A percentile compares a stretch with the other conserved stretches of the same genome.
phyloP scores from a whole-genome alignment of 2,329 filamentous ascomycete species.

The Magnaporthiopsis poae region DNA sequence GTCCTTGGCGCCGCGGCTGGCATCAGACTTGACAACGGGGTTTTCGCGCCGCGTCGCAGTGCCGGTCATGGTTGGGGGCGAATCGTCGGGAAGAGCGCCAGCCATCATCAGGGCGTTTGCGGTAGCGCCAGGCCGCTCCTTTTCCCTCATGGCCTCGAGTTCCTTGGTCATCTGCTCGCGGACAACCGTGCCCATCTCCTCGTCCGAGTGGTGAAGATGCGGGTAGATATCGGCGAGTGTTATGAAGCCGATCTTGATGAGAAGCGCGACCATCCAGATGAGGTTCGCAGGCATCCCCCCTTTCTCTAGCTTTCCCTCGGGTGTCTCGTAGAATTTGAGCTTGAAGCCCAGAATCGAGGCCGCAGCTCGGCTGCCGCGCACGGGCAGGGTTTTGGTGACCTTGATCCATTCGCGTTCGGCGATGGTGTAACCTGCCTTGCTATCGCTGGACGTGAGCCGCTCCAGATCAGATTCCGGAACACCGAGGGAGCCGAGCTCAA shows the following conservation, averaged over 20 bases:
- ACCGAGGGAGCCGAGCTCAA: conserved; percentile 69
- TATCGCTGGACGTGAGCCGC: conserved; percentile 29
- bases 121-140: conserved; percentile 58
- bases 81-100: conserved; percentile 78
- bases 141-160: conserved; percentile 66
- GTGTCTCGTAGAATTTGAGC: conserved; percentile 75
- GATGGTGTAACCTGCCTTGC: conserved; percentile 45
- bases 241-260: conserved; percentile 96
- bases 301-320: conserved; percentile 54
- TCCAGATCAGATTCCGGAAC: conserved; percentile 50
- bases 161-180: conserved; percentile 62
- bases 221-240: conserved; percentile 84
- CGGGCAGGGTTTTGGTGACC: conserved; percentile 70
- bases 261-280: conserved; percentile 78
- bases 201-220: conserved; percentile 78
- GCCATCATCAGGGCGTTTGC: conserved; percentile 81
- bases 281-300: conserved; percentile 69
- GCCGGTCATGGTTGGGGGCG: conserved; percentile 34
- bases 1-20: conserved; percentile 13
- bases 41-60: conserved; percentile 40
- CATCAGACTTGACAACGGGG: conserved; percentile 38
- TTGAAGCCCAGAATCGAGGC: conserved; percentile 96
- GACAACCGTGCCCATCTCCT: conserved; percentile 50
- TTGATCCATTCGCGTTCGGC: conserved; percentile 66
- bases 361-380: conserved; percentile 77